A percentile compares a stretch with the other conserved stretches of the same genome.
phyloP scores from a whole-genome alignment of 208 protist genomes.

The Acanthamoeba sp. region DNA sequence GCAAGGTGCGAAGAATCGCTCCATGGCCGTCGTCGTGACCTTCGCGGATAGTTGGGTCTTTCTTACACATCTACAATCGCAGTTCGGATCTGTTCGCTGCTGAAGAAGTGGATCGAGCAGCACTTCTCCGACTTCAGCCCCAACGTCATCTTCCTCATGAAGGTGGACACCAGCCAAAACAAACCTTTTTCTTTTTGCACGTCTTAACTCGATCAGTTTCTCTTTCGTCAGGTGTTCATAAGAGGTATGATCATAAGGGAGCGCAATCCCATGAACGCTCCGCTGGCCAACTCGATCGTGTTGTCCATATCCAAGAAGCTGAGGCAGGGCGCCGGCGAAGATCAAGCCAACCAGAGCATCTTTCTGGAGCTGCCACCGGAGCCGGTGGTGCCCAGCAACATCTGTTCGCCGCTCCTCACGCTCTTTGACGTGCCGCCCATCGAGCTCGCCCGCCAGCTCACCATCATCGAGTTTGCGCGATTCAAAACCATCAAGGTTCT shows the following conservation, averaged over 20 bases:
- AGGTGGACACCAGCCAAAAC: neutral
- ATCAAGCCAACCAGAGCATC: neutral
- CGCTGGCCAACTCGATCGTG: slow-evolving; percentile 32
- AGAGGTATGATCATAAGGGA: slow-evolving; percentile 5
- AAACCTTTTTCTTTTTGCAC: too few relatives aligned
- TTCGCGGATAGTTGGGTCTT: too few relatives aligned
- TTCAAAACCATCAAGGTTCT: slow-evolving; percentile 44
- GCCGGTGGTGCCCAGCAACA: slow-evolving; percentile 36
- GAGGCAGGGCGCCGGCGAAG: neutral
- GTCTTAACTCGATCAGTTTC: too few relatives aligned
- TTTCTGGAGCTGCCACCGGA: slow-evolving; percentile 2
- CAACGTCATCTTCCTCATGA: neutral
- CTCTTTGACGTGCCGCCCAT: slow-evolving; percentile 24
- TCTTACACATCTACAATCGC: neutral
- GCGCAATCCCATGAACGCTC: slow-evolving; percentile 9
- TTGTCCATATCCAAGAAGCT: slow-evolving; percentile 28
- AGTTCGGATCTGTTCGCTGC: slow-evolving; percentile 17
- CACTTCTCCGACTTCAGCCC: slow-evolving; percentile 40
- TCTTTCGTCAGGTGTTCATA: slow-evolving; percentile 17
- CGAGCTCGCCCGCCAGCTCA: slow-evolving; percentile 26
- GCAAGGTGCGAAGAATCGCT: too few relatives aligned
- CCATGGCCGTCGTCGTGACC: too few relatives aligned
- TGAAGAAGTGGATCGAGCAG: slow-evolving; percentile 52
- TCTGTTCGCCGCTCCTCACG: neutral
- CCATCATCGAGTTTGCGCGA: slow-evolving; percentile 22